Conservation (phyloP, 352 stramenopile species). For the Pythium insidiosum region DNA sequence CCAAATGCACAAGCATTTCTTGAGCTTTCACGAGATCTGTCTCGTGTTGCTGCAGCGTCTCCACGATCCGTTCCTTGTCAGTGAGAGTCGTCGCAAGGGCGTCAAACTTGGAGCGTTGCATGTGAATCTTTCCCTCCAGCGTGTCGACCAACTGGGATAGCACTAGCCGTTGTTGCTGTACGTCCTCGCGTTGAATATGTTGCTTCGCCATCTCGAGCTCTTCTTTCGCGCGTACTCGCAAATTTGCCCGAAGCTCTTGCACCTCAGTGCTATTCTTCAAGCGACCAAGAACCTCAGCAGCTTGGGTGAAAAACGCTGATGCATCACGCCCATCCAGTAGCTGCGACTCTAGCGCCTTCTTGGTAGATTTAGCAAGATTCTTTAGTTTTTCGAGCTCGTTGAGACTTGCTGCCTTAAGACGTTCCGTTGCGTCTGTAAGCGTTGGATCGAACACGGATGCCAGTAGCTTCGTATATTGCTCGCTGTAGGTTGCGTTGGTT, state of each 20-base stretch:
- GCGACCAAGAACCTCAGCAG: conserved; percentile 40
- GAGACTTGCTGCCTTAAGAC: conserved; percentile 34
- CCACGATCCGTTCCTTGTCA: conserved; percentile 30
- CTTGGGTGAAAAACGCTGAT: conserved; percentile 55
- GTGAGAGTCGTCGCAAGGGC: conserved; percentile 26
- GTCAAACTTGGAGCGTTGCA: conserved; percentile 32
- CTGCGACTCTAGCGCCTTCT: conserved; percentile 54
- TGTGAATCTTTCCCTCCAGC: conserved; percentile 39
- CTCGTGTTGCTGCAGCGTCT: conserved; percentile 54
- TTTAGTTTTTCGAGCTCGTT: conserved; percentile 54
- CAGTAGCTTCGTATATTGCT: conserved; percentile 56
- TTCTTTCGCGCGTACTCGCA: conserved; percentile 32
- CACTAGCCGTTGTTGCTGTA: conserved; percentile 33
- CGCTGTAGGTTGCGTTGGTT: conserved; percentile 56
- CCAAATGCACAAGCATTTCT: conserved; percentile 40
- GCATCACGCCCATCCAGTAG: conserved; percentile 56
- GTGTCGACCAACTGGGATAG: conserved; percentile 58
- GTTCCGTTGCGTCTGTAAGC: conserved; percentile 42
- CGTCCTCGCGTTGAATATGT: conserved; percentile 18
- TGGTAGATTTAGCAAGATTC: conserved; percentile 35
- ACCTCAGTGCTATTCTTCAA: conserved; percentile 57
- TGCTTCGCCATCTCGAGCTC: conserved; percentile 32
- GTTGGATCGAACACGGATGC: conserved; percentile 53
- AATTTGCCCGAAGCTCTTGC: conserved; percentile 30
- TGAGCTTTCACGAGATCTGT: conserved; percentile 45